phyloP scores from a whole-genome alignment of 768 basidiomycete genomes.

The Suillus subalutaceus region DNA sequence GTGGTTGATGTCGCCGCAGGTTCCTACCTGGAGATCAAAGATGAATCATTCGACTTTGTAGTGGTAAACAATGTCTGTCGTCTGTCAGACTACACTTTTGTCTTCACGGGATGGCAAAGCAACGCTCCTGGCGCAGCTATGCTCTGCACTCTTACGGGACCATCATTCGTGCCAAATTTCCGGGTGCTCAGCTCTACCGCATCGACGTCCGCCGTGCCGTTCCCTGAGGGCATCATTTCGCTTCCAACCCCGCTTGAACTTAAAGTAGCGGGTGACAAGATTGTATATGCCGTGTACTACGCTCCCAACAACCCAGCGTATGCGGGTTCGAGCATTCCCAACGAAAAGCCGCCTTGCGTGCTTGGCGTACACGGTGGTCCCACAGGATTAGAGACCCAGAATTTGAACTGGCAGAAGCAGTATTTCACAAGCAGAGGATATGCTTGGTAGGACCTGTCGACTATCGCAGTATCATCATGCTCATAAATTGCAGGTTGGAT shows the following conservation, averaged over 20 bases:
- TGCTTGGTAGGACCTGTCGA: constrained; percentile 51
- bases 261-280: constrained; percentile 23
- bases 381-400: constrained; percentile 48
- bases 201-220: background rate
- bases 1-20: constrained; percentile 25
- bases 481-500: constrained; percentile 56
- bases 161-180: constrained; percentile 9
- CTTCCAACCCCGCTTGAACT: constrained; percentile 12
- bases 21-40: constrained; percentile 9
- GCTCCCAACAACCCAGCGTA: constrained; percentile 64
- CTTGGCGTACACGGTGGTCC: constrained; percentile 74
- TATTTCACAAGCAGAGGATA: constrained; percentile 72
- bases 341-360: constrained; percentile 68
- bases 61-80: background rate
- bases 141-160: constrained; percentile 10
- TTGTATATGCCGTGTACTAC: constrained; percentile 63
- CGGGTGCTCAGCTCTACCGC: constrained; percentile 15
- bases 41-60: constrained; percentile 5
- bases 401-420: constrained; percentile 54
- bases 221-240: constrained; percentile 26
- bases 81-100: background rate
- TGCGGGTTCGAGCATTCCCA: constrained; percentile 41
- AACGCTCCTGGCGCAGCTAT: constrained; percentile 7
- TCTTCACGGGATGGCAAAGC: constrained; percentile 8
- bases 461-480: background rate